Evolutionary conservation across 805 yeast species (phyloP).

Genomic region (Hanseniaspora singularis): DNA sequence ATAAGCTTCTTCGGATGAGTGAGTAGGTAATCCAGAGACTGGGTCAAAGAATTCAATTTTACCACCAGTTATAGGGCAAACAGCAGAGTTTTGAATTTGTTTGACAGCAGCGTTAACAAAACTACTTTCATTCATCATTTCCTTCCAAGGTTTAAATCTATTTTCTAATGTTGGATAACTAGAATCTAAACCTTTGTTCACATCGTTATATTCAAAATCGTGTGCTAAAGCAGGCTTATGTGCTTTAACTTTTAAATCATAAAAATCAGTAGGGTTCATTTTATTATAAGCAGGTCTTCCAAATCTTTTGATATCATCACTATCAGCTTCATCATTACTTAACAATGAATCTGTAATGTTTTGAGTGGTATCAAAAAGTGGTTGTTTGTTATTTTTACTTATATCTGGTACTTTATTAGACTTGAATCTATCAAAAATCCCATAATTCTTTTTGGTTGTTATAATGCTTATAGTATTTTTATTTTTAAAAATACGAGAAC

Average conservation of each 20-base stretch:
- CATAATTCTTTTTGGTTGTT: not conserved
- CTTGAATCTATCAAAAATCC: slow-evolving; percentile 8
- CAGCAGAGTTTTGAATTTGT: slow-evolving; percentile 70
- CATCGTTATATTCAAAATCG: slow-evolving; percentile 1
- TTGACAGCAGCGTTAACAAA: slow-evolving; percentile 70
- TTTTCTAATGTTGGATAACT: slow-evolving; percentile 60
- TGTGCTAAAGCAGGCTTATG: slow-evolving; percentile 5
- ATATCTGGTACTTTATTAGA: slow-evolving; percentile 8
- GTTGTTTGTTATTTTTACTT: not conserved
- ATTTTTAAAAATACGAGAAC: not conserved
- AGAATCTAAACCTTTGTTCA: slow-evolving; percentile 28
- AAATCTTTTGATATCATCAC: slow-evolving; percentile 9
- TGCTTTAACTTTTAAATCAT: slow-evolving; percentile 1
- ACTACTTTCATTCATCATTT: slow-evolving; percentile 76
- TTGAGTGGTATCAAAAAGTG: slow-evolving; percentile 6
- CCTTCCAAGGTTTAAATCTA: slow-evolving; percentile 81
- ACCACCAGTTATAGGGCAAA: slow-evolving; percentile 78
- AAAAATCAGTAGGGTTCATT: slow-evolving; percentile 3
- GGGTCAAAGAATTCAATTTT: slow-evolving; percentile 84
- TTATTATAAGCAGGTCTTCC: slow-evolving; percentile 11
- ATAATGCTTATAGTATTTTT: not conserved
- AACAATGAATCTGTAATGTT: not conserved
- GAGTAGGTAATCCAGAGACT: slow-evolving; percentile 90
- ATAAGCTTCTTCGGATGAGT: slow-evolving; percentile 85
- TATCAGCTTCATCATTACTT: not conserved